phyloP scores from a whole-genome alignment of 352 stramenopile genomes.

The Albugo laibachii region DNA sequence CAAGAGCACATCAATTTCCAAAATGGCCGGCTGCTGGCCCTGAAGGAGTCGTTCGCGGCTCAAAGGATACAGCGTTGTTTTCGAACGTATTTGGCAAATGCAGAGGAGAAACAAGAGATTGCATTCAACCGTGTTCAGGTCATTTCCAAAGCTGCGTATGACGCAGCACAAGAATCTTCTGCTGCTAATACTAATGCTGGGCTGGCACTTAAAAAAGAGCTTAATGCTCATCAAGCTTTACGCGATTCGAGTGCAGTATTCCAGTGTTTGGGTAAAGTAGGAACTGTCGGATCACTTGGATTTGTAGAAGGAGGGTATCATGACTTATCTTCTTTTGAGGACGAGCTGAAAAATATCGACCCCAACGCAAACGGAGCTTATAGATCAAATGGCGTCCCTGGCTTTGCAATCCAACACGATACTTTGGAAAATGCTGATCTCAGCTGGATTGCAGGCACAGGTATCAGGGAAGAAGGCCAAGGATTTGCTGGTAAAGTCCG shows the following conservation, averaged over 20 bases:
- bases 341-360: too few relatives aligned
- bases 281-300: constrained; percentile 31
- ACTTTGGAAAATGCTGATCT: constrained; percentile 67
- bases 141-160: constrained; percentile 38
- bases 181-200: constrained; percentile 45
- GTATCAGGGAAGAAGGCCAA: constrained; percentile 54
- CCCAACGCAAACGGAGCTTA: too few relatives aligned
- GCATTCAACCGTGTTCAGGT: constrained; percentile 45
- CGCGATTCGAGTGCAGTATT: too few relatives aligned
- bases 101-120: constrained; percentile 42
- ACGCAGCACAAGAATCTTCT: constrained; percentile 58
- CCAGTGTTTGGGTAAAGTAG: constrained; percentile 31
- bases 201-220: constrained; percentile 44
- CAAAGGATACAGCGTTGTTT: constrained; percentile 48
- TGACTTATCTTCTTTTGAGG: too few relatives aligned
- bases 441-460: constrained; percentile 69
- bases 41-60: constrained; percentile 33
- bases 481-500: constrained; percentile 52
- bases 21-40: constrained; percentile 20
- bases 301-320: too few relatives aligned
- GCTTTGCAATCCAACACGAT: constrained; percentile 18
- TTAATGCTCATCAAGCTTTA: constrained; percentile 42
- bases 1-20: background rate
- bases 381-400: too few relatives aligned
- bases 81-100: constrained; percentile 34